phyloP scores from a whole-genome alignment of 2,329 filamentous ascomycete species.

The Cordyceps javanica region DNA sequence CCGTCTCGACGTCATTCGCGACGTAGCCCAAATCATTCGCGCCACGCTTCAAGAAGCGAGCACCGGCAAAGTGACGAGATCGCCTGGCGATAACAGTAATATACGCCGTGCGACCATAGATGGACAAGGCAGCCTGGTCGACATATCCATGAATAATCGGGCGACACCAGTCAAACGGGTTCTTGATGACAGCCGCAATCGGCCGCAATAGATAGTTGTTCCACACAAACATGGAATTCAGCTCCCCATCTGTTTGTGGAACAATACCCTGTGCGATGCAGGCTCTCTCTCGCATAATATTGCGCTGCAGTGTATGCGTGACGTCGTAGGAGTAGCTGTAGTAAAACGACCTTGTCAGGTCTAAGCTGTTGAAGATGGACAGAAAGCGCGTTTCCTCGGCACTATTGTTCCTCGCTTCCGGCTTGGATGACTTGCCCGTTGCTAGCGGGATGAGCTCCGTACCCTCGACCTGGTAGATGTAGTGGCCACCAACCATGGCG shows the following conservation, averaged over 20 bases:
- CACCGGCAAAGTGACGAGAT: conserved; percentile 89
- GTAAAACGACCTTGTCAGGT: conserved; percentile 88
- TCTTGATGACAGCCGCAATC: conserved; percentile 61
- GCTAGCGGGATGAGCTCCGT: conserved; percentile 88
- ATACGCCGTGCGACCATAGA: conserved; percentile 84
- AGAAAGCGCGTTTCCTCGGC: conserved; percentile 87
- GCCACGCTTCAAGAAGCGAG: conserved; percentile 87
- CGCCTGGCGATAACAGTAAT: conserved; percentile 90
- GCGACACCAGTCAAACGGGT: conserved; percentile 91
- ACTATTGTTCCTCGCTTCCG: conserved; percentile 62
- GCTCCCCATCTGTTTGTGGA: conserved; percentile 55
- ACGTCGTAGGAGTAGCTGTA: conserved; percentile 99
- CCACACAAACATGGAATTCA: conserved; percentile 98
- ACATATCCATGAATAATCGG: conserved; percentile 96
- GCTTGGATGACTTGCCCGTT: conserved; percentile 60
- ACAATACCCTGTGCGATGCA: conserved; percentile 60
- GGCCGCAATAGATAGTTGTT: conserved; percentile 84
- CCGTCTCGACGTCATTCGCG: conserved; percentile 97
- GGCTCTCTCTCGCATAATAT: conserved; percentile 74
- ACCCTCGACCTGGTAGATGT: conserved; percentile 89
- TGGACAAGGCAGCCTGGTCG: conserved; percentile 73
- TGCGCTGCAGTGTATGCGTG: conserved; percentile 85
- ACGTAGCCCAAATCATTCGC: conserved; percentile 94
- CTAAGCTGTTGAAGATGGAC: conserved; percentile 81
- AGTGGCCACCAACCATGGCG: conserved; percentile 92